Base-by-base conservation (phyloP, 306 rosid species). In the Cicer chorassanicum region DNA sequence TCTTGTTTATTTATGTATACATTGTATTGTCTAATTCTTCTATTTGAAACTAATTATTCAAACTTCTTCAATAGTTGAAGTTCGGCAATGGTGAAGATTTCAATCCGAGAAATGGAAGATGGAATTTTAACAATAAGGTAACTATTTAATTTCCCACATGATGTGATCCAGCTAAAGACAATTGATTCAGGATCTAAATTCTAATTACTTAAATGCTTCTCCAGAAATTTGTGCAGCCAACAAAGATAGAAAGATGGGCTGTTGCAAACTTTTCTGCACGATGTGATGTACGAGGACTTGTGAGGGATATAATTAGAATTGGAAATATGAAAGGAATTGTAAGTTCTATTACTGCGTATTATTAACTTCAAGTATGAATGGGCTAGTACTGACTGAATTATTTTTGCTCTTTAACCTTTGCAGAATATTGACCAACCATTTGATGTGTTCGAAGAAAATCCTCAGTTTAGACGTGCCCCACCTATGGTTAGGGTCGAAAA, bases 211-310 rank as follows among this genome's bases (percentile, higher is more conserved):
- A 5, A 68, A 43, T 64, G 62, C 19, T 62, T 76, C 6, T 85
- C 74, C 81, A 94, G 98, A 87, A 76, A 86, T 85, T 94, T 4
- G 93, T 87, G 74, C 89, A 87, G 75, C 98, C 98, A n/a, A 70
- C 85, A 5, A 91, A 87, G 85, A 61, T 94, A 46, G 96, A 85
- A 43, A 76, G 85, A 59, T 94, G 98, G 98, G 97, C 91, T 61
- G 91, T 91, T 1, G 98, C 80, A 1, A 94, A 92, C 82, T 94
- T 94, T 60, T 91, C 96, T 1, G 97, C 98, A 4, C 96, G 98
- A 7, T 94, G 98, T 84, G 90, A 94, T 69, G 66, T 81, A 29
- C 77, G 65, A 43, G 81, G 55, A 49, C 90, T 94, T 65, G 79
- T 94, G 5, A 81, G 85, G 45, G 91, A 86, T 78, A 77, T 94